Evolutionary conservation across 164 flowering plant genomes (phyloP).

Genomic region (Aristolochia californica): DNA sequence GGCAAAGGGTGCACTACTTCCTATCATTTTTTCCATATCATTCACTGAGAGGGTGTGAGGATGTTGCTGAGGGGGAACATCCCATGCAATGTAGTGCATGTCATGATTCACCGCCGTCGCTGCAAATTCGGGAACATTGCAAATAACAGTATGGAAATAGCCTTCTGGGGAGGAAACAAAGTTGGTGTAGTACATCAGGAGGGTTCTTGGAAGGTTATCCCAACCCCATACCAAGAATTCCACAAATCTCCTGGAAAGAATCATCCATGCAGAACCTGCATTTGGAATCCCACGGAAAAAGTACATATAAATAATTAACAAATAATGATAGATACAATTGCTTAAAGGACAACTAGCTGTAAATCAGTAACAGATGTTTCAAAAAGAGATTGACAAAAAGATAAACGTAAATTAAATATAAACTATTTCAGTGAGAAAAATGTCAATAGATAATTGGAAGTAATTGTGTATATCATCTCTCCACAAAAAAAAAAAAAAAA

Average conservation of each 20-base stretch:
- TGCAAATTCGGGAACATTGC: constrained; percentile 60
- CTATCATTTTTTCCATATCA: constrained; percentile 47
- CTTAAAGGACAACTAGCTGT: too few species aligned
- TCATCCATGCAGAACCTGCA: constrained; percentile 90
- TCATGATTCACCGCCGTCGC: constrained; percentile 59
- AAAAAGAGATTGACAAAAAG: too few species aligned
- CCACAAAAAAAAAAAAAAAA: too few species aligned
- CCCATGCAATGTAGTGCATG: constrained; percentile 81
- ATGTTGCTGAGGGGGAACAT: constrained; percentile 67
- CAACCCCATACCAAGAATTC: constrained; percentile 75
- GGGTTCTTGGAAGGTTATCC: constrained; percentile 79
- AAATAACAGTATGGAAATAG: constrained; percentile 74
- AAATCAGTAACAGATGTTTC: too few species aligned
- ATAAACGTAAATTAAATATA: too few species aligned
- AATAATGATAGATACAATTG: too few species aligned
- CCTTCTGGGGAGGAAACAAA: constrained; percentile 86
- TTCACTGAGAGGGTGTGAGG: constrained; percentile 50
- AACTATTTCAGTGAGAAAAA: too few species aligned
- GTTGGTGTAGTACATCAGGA: constrained; percentile 82
- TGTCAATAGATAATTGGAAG: too few species aligned
- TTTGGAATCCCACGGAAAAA: too few species aligned
- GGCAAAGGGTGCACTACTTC: constrained; percentile 62
- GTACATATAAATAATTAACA: too few species aligned
- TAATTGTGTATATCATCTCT: too few species aligned
- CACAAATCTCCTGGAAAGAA: constrained; percentile 58